Percentiles rank a stretch among this genome's conserved stretches.
These are phyloP conservation scores for Arthrobotrys iridis DNA, from an alignment of 2,329 filamentous ascomycete species.

Conservation along the genomic window DNA sequence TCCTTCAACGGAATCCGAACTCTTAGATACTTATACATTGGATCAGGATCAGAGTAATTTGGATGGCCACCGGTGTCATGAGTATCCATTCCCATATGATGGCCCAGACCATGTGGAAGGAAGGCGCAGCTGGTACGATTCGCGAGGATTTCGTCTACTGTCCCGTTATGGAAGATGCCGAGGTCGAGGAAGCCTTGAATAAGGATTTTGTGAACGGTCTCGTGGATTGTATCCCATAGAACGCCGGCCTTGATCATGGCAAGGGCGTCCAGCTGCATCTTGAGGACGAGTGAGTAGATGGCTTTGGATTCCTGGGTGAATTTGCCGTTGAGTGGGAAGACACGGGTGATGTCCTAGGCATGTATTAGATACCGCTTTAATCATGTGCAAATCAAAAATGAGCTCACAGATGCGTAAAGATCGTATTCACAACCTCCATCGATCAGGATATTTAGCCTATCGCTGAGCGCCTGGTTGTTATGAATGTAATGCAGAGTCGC, in stretches of 20 bases:
- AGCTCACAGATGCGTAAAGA: slow-evolving; percentile 72
- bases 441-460: slow-evolving; percentile 81
- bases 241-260: slow-evolving; percentile 77
- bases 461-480: slow-evolving; percentile 71
- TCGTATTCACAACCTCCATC: slow-evolving; percentile 83
- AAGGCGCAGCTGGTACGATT: slow-evolving; percentile 86
- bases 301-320: slow-evolving; percentile 76
- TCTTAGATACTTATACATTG: slow-evolving; percentile 86
- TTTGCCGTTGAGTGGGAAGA: slow-evolving; percentile 80
- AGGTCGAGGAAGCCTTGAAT: slow-evolving; percentile 80
- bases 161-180: slow-evolving; percentile 75
- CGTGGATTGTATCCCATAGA: slow-evolving; percentile 82
- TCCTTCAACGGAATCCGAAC: slow-evolving; percentile 79
- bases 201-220: slow-evolving; percentile 80
- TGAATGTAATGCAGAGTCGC: slow-evolving; percentile 88
- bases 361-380: slow-evolving; percentile 60
- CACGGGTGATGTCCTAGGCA: slow-evolving; percentile 75
- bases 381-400: slow-evolving; percentile 58
- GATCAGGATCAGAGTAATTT: slow-evolving; percentile 80
- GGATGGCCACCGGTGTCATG: slow-evolving; percentile 83
- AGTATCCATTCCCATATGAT: slow-evolving; percentile 80
- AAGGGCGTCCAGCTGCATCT: slow-evolving; percentile 86
- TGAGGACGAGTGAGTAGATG: slow-evolving; percentile 83
- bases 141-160: slow-evolving; percentile 77
- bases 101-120: slow-evolving; percentile 89